Conservation (phyloP, 2,329 filamentous ascomycete genomes). For the Colletotrichum lentis region DNA sequence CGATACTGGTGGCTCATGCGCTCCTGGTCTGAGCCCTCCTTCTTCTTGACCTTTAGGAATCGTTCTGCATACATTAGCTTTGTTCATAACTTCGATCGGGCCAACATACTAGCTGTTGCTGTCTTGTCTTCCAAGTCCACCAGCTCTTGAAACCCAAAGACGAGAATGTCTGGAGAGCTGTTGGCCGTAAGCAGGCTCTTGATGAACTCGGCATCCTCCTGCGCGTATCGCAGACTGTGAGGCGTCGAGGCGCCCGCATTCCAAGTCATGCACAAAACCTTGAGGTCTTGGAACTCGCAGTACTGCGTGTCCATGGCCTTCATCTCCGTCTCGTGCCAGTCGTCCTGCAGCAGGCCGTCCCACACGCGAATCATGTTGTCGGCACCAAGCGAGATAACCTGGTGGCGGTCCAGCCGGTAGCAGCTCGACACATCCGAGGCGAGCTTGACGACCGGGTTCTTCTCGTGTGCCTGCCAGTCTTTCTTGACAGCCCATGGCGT, state of each 20-base stretch:
- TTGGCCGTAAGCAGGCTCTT: constrained; percentile 79
- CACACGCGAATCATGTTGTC: constrained; percentile 86
- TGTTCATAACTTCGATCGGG: not conserved
- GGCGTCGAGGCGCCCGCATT: constrained; percentile 98
- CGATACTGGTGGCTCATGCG: constrained; percentile 98
- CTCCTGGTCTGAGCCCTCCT: constrained; percentile 80
- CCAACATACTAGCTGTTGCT: constrained; percentile 80
- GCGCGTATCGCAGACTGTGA: constrained; percentile 75
- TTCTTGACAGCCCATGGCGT: constrained; percentile 92
- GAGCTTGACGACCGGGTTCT: constrained; percentile 78
- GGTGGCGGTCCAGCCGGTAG: constrained; percentile 83
- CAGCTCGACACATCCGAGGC: constrained; percentile 81
- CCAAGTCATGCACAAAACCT: constrained; percentile 87
- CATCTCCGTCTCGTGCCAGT: constrained; percentile 94
- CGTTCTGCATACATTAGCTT: constrained; percentile 65
- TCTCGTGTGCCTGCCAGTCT: constrained; percentile 89
- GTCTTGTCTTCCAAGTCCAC: constrained; percentile 98
- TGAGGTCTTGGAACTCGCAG: constrained; percentile 84
- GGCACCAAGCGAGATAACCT: constrained; percentile 85
- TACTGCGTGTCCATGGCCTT: constrained; percentile 82
- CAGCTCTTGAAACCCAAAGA: constrained; percentile 98
- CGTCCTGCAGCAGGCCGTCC: constrained; percentile 92
- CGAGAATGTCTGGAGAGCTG: constrained; percentile 83
- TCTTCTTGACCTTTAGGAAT: constrained; percentile 90
- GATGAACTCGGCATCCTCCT: constrained; percentile 79